Base-by-base conservation (phyloP, 768 basidiomycete genomes). In the Agaricus sinodeliciosus region DNA sequence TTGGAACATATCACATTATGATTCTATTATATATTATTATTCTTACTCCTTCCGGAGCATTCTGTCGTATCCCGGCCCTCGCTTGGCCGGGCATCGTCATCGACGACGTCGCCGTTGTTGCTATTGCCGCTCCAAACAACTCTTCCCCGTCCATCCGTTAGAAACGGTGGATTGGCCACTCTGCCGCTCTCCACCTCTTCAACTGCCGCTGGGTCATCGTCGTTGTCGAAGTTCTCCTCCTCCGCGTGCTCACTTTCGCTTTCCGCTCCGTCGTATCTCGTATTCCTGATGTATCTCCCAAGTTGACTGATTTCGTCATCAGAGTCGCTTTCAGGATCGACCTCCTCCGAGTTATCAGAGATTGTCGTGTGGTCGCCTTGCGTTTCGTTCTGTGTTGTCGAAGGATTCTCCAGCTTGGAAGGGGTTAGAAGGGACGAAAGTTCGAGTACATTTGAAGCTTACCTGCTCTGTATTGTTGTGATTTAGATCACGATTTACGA, bases 61-160 rank as follows among this genome's bases (percentile, higher is more conserved):
- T 19, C 36, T 4, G 9, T 28, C 39, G 16, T 3, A 18, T 31
- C 48, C 39, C 26, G 27, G n/a, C 59, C 58, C 48, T 51, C 42
- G 34, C 35, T 15, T 52, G 55, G 40, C 36, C 41, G 43, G 19
- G 16, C 28, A 31, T 27, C 35, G 28, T 57, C 43, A 9, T 47
- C 43, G 40, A 57, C 34, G 13, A 35, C 31, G 6, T 59, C 41
- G 31, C 19, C 48, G 19, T 49, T 25, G 44, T 60, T 59, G 15
- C 46, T 56, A 34, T 60, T 27, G 51, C 64, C 62, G 9, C 69
- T 75, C 64, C 74, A 72, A 15, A 84, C 77, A 18, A 83, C 82
- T 51, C 82, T 70, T 8, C 82, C 82, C 43, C 83, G 72, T 25
- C 82, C 82, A 62, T 85, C 83, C 12, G 83, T 84, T 54, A 81